Evolutionary conservation across 1,284 basidiomycete genomes (phyloP).

Genomic region (Pulveroboletus sp.): DNA sequence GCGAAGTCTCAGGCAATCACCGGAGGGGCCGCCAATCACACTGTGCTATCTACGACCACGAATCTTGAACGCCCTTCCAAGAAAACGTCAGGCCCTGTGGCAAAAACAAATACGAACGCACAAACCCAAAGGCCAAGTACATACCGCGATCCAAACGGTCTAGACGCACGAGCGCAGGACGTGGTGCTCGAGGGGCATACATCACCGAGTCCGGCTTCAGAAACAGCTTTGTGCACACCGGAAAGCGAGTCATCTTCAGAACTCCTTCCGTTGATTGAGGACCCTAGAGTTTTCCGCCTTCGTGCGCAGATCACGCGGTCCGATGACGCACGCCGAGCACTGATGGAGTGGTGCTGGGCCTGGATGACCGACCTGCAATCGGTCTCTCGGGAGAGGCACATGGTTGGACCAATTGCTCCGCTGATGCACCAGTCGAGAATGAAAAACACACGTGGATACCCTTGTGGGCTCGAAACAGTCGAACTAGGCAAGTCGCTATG

Average conservation of each 20-base stretch:
- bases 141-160: neutral
- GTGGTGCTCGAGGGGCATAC: neutral
- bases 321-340: neutral
- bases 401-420: neutral
- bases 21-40: neutral
- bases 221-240: neutral
- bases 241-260: neutral
- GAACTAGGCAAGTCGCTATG: neutral
- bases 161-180: neutral
- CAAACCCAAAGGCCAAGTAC: neutral
- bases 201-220: neutral
- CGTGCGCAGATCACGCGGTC: slow-evolving; percentile 7
- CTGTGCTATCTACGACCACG: neutral
- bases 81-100: neutral
- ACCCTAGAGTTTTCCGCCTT: slow-evolving; percentile 14
- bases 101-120: neutral
- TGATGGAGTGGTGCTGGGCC: slow-evolving; percentile 17
- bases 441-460: neutral
- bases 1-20: neutral
- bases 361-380: neutral
- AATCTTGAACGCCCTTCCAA: neutral
- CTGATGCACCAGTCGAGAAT: neutral
- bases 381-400: neutral
- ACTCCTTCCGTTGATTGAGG: neutral
- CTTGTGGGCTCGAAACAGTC: neutral